These are phyloP conservation scores for Globisporangium ultimum DNA, from an alignment of 352 stramenopile species.

Conservation along the genomic window DNA sequence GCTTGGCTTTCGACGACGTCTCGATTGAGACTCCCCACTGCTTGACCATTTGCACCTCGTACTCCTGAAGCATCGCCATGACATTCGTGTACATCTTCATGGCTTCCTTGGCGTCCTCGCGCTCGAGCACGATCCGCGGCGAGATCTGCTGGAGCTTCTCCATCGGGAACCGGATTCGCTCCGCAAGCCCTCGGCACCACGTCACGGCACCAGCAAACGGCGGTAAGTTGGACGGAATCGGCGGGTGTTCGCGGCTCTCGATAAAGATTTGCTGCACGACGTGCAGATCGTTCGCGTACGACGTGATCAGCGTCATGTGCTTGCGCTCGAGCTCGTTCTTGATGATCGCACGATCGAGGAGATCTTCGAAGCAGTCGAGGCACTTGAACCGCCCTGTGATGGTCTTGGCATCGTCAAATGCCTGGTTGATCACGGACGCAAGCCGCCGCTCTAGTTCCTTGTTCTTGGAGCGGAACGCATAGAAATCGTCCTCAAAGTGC, in stretches of 20 bases:
- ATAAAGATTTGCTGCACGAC: constrained; percentile 89
- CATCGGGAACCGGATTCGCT: constrained; percentile 90
- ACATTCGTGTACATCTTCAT: constrained; percentile 90
- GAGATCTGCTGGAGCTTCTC: constrained; percentile 80
- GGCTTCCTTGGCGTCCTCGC: constrained; percentile 87
- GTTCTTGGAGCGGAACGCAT: constrained; percentile 85
- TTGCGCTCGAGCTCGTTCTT: constrained; percentile 90
- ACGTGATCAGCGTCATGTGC: constrained; percentile 72
- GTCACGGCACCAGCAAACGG: constrained; percentile 89
- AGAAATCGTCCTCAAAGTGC: constrained; percentile 91
- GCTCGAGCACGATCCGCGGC: constrained; percentile 75
- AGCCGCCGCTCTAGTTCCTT: constrained; percentile 88
- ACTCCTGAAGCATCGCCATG: constrained; percentile 78
- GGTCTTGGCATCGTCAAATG: constrained; percentile 91
- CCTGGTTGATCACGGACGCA: constrained; percentile 88
- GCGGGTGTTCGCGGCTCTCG: constrained; percentile 80
- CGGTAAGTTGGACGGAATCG: constrained; percentile 86
- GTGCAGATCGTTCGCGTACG: constrained; percentile 80
- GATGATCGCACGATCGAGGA: constrained; percentile 82
- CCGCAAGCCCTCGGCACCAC: constrained; percentile 84
- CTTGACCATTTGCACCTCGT: constrained; percentile 79
- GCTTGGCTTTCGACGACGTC: constrained; percentile 76
- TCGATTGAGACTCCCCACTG: constrained; percentile 81
- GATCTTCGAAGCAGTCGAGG: constrained; percentile 89
- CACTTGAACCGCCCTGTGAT: constrained; percentile 88